These are phyloP conservation scores for Aspergillus terreus DNA, from an alignment of 2,329 filamentous ascomycete genomes.

Conservation along the genomic window DNA sequence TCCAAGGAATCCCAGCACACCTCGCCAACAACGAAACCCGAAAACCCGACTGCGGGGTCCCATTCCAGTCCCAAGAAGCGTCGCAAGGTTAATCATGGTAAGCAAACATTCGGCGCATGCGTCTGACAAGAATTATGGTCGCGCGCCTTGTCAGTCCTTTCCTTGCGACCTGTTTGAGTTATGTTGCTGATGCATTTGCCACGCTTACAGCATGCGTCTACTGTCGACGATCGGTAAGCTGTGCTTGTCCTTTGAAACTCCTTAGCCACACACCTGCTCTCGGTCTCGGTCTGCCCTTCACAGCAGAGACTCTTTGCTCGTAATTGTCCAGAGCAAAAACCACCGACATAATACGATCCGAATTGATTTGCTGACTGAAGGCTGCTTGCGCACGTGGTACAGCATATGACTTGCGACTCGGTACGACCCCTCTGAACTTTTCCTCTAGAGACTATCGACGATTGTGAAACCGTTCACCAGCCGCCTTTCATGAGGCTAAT, in stretches of 20 bases:
- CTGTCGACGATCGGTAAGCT: constrained; percentile 84
- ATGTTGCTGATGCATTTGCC: constrained; percentile 22
- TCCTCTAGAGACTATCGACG: constrained; percentile 12
- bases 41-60: constrained; percentile 29
- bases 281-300: not conserved
- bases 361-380: constrained; percentile 45
- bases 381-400: constrained; percentile 41
- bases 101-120: constrained; percentile 36
- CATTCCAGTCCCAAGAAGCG: constrained; percentile 69
- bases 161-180: constrained; percentile 11
- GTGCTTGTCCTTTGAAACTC: not conserved
- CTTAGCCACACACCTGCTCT: not conserved
- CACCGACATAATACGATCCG: constrained; percentile 8
- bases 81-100: constrained; percentile 87
- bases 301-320: not conserved
- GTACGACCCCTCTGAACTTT: constrained; percentile 52
- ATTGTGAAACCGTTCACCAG: constrained; percentile 22
- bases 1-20: constrained; percentile 24
- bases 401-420: constrained; percentile 93
- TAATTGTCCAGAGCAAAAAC: constrained; percentile 6
- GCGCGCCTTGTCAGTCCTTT: constrained; percentile 13
- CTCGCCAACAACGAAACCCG: constrained; percentile 30
- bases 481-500: constrained; percentile 10
- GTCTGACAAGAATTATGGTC: constrained; percentile 23
- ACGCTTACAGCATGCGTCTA: constrained; percentile 73